Conservation (phyloP, 2,329 filamentous ascomycete species). For the Tolypocladium sp. region DNA sequence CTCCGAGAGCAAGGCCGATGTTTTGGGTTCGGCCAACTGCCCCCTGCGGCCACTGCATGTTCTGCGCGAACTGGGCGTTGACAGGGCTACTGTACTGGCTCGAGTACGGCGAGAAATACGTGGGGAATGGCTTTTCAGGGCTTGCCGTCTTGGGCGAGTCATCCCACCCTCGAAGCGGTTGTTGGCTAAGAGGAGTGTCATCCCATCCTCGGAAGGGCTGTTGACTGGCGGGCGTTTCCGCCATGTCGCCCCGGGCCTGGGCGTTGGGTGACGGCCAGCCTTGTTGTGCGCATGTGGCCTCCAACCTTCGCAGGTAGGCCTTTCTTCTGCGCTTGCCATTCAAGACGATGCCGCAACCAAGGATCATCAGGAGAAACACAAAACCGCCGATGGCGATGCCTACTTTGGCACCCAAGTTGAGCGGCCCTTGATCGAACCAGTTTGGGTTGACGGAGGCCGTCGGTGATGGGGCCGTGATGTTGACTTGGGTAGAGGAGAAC, state of each 20-base stretch:
- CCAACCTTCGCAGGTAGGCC: constrained; percentile 38
- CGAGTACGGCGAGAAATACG: constrained; percentile 50
- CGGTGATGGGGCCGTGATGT: constrained; percentile 39
- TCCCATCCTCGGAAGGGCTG: constrained; percentile 43
- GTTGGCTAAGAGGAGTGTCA: constrained; percentile 46
- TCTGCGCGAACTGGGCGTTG: constrained; percentile 28
- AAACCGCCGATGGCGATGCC: constrained; percentile 47
- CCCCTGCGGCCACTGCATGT: constrained; percentile 25
- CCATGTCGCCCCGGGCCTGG: constrained; percentile 14
- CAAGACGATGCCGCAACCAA: constrained; percentile 45
- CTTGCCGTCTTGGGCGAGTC: constrained; percentile 39
- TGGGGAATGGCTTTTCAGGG: constrained; percentile 29
- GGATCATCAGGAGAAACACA: constrained; percentile 33
- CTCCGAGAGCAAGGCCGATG: constrained; percentile 8
- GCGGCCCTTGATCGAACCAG: constrained; percentile 31
- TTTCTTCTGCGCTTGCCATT: constrained; percentile 47
- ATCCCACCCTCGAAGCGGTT: constrained; percentile 41
- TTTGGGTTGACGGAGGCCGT: constrained; percentile 28
- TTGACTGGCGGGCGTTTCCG: constrained; percentile 40
- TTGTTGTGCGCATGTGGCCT: constrained; percentile 25
- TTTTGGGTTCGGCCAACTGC: constrained; percentile 7
- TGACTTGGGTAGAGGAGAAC: constrained; percentile 39
- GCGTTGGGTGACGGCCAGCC: constrained; percentile 30
- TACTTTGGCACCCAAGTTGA: constrained; percentile 46
- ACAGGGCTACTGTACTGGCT: constrained; percentile 52